These are phyloP conservation scores for Penicillium ucsense DNA, from an alignment of 495 filamentous ascomycete genomes.

Conservation along the genomic window DNA sequence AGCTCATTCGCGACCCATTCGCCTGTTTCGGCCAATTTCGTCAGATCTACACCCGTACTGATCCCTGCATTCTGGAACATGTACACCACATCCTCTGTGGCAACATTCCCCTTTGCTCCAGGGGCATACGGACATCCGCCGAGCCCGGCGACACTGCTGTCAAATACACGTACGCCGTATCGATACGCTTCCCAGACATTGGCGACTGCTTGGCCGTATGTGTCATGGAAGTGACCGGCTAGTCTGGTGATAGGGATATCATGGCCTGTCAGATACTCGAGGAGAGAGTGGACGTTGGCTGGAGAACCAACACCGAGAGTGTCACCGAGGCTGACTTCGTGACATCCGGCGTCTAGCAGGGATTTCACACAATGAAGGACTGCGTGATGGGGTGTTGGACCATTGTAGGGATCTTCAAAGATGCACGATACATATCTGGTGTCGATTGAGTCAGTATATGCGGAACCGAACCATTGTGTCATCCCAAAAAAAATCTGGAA, in stretches of 20 bases:
- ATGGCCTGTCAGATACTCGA: constrained; percentile 17
- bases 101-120: constrained; percentile 37
- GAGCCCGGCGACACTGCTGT: constrained; percentile 34
- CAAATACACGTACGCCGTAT: constrained; percentile 32
- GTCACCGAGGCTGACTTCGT: constrained; percentile 38
- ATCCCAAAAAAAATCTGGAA: too few species aligned
- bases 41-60: constrained; percentile 28
- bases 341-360: constrained; percentile 30
- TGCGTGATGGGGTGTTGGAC: constrained; percentile 17
- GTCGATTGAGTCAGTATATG: too few species aligned
- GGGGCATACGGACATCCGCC: constrained; percentile 40
- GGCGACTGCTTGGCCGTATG: constrained; percentile 31
- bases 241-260: constrained; percentile 18
- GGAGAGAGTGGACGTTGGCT: constrained; percentile 14
- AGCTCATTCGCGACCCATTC: constrained; percentile 31
- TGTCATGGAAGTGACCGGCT: constrained; percentile 41
- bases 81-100: constrained; percentile 32
- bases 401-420: constrained; percentile 33
- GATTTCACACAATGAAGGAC: constrained; percentile 23
- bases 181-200: constrained; percentile 35
- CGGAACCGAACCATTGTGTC: too few species aligned
- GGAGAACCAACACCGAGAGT: constrained; percentile 33
- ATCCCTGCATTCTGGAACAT: constrained; percentile 33
- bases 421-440: constrained; percentile 36
- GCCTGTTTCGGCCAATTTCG: constrained; percentile 21